phyloP scores from a whole-genome alignment of 148 eudicot species.

The Limonium bicolor region DNA sequence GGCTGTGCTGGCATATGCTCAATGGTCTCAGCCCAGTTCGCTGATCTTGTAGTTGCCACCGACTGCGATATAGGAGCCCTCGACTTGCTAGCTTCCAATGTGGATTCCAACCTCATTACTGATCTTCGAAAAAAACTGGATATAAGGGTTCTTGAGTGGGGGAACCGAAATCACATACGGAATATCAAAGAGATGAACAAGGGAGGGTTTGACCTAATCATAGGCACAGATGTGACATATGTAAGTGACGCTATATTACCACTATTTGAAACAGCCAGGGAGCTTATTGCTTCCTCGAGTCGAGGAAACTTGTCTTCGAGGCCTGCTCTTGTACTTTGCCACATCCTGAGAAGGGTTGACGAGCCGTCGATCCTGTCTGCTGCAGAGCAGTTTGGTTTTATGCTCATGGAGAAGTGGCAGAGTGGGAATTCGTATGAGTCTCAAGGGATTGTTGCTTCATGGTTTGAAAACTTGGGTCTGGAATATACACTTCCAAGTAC shows the following conservation, averaged over 20 bases:
- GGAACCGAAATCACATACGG: slow-evolving; percentile 43
- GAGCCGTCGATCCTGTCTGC: slow-evolving; percentile 65
- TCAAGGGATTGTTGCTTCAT: slow-evolving; percentile 22
- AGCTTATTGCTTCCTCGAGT: slow-evolving; percentile 32
- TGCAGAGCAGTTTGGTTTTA: slow-evolving; percentile 52
- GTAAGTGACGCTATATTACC: slow-evolving; percentile 52
- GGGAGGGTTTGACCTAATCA: slow-evolving; percentile 53
- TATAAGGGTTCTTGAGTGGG: slow-evolving; percentile 51
- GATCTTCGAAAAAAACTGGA: slow-evolving; percentile 15
- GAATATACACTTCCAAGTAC: slow-evolving; percentile 28
- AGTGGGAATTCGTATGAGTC: slow-evolving; percentile 8
- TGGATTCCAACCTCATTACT: slow-evolving; percentile 31
- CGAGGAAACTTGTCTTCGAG: background rate
- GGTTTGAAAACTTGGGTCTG: slow-evolving; percentile 25
- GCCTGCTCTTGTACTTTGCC: slow-evolving; percentile 65
- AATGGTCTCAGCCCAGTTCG: slow-evolving; percentile 50
- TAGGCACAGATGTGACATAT: slow-evolving; percentile 91
- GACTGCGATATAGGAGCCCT: slow-evolving; percentile 65
- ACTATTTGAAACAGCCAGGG: slow-evolving; percentile 64
- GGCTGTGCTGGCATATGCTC: slow-evolving; percentile 86
- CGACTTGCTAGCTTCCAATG: slow-evolving; percentile 37
- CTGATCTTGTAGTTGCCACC: slow-evolving; percentile 64
- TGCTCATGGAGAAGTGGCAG: slow-evolving; percentile 71
- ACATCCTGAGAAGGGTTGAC: slow-evolving; percentile 69
- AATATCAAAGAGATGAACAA: slow-evolving; percentile 26